Conservation (phyloP, 2,329 filamentous ascomycete genomes). For the Fusarium napiforme region DNA sequence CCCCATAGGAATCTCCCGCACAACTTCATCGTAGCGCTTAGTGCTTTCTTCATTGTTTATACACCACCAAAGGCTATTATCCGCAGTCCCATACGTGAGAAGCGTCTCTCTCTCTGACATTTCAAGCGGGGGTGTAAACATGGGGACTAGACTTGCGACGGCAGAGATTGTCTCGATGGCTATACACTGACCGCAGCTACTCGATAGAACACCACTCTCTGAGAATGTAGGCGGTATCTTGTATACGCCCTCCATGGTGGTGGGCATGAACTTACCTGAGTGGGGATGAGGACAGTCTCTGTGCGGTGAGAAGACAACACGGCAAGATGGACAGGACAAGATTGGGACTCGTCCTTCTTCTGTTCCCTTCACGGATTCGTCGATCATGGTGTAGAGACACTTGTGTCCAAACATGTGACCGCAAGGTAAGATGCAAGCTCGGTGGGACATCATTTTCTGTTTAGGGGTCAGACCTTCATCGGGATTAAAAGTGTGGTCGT, state of each 20-base stretch:
- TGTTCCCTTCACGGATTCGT: not conserved
- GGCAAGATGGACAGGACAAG: conserved; percentile 9
- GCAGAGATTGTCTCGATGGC: not conserved
- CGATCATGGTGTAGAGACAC: not conserved
- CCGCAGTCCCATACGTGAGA: not conserved
- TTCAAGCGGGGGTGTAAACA: not conserved
- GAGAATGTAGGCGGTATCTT: not conserved
- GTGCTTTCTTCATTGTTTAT: not conserved
- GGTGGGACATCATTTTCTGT: not conserved
- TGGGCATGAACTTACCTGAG: conserved; percentile 15
- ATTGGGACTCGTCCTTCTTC: not conserved
- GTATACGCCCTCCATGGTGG: not conserved
- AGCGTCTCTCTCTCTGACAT: not conserved
- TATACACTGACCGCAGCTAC: conserved; percentile 16
- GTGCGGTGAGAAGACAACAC: not conserved
- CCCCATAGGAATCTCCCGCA: not conserved
- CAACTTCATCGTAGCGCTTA: not conserved
- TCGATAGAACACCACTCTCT: conserved; percentile 2
- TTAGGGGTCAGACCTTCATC: not conserved
- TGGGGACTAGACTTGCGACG: not conserved
- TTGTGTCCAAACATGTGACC: conserved; percentile 36
- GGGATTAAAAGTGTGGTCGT: conserved; percentile 1
- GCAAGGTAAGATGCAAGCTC: conserved; percentile 24
- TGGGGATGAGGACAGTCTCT: not conserved
- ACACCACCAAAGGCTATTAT: not conserved